Conservation (phyloP, 2,329 filamentous ascomycete species). For the Verticillium nubilum region DNA sequence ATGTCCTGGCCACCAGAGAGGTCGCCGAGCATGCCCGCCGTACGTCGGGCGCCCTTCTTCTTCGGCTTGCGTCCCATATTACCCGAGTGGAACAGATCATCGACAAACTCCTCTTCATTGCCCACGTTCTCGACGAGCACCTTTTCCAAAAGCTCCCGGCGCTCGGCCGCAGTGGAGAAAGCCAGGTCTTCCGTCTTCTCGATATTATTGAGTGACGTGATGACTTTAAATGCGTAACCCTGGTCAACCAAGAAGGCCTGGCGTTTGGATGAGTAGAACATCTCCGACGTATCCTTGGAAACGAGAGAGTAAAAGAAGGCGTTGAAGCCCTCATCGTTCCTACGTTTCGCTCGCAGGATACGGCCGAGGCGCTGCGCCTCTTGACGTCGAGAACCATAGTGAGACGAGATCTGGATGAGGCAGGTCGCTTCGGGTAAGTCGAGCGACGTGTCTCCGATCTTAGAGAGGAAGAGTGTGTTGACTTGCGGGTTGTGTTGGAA, state of each 20-base stretch:
- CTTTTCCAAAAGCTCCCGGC: constrained; percentile 80
- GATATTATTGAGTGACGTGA: constrained; percentile 89
- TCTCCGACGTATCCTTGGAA: constrained; percentile 94
- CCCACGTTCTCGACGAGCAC: constrained; percentile 84
- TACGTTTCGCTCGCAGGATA: constrained; percentile 88
- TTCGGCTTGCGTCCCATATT: constrained; percentile 35
- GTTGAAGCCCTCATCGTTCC: constrained; percentile 98
- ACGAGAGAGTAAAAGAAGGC: constrained; percentile 98
- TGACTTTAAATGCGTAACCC: constrained; percentile 98
- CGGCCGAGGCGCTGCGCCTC: constrained; percentile 91
- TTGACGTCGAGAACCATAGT: constrained; percentile 94
- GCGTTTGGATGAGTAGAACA: constrained; percentile 95
- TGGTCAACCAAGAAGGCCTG: constrained; percentile 97
- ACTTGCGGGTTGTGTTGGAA: constrained; percentile 89
- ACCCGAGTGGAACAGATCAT: constrained; percentile 45
- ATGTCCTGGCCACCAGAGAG: constrained; percentile 91
- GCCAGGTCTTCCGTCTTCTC: constrained; percentile 76
- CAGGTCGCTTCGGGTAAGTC: constrained; percentile 95
- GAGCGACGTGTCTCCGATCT: constrained; percentile 97
- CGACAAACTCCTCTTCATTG: constrained; percentile 63
- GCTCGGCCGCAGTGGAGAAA: constrained; percentile 73
- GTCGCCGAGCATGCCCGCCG: constrained; percentile 78
- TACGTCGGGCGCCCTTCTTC: constrained; percentile 58
- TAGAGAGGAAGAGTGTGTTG: constrained; percentile 92
- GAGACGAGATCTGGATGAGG: constrained; percentile 93